Base-by-base conservation (phyloP, 164 flowering plant species). In the Liriodendron chinense region DNA sequence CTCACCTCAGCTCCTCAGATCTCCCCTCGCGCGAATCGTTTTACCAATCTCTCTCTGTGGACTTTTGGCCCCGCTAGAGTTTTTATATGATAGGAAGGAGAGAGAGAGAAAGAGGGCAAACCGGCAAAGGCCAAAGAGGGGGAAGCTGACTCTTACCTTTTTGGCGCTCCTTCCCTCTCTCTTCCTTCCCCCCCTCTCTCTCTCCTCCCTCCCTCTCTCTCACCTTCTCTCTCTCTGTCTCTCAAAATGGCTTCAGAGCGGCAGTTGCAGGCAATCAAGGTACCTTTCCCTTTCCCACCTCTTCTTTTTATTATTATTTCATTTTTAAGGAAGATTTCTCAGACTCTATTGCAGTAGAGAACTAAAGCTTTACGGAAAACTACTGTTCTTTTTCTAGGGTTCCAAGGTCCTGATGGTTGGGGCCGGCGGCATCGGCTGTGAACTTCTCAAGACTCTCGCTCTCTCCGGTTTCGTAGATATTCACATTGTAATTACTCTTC, bases 381-480 rank as follows among this genome's bases (percentile, higher is more conserved):
- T 65, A 8, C 10, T 13, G 22, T 56, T 21, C 9, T 14, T 48
- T 47, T 10, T 10, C 62, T 53, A 96, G 99, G 89, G 87, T 18
- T 85, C 97, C 70, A 96, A 92, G 78, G 94, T 95, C 78, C 84
- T 95, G 68, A 93, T 95, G 99, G 99, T 95, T 49, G 99, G 99
- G 6, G 99, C 99, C 0, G 99, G 99, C 14, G 99, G 99, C 18
- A 96, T 96, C 66, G 99, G 99, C 24, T 96, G 99, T 74, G 99
- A 96, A 86, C 90, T 96, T 49, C 94, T 96, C 70, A 96, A 96
- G 85, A 96, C 98, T 69, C 92, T 96, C 2, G 97, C 92, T 72
- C 93, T 96, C 61, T 91, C 99, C 61, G 98, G 97, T n/a, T 96
- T 93, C 70, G 78, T 81, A 69, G 96, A 96, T 76, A 96, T 96